A percentile compares a stretch with the other conserved stretches of the same genome.
Conservation (phyloP, 306 rosid genomes). For the Bauhinia variegata region DNA sequence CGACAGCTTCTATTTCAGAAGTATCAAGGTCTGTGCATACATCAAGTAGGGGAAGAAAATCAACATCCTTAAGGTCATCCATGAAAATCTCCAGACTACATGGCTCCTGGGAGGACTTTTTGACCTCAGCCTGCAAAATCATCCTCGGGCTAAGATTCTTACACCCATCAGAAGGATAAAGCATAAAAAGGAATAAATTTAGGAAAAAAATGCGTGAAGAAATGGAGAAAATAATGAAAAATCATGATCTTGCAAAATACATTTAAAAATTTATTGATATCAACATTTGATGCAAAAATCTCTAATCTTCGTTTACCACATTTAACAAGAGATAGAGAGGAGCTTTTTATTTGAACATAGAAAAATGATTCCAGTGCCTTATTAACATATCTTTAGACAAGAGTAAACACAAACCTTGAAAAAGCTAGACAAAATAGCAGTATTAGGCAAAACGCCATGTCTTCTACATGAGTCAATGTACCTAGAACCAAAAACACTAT, state of each 20-base stretch:
- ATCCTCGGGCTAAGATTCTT: constrained; percentile 32
- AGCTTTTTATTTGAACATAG: constrained; percentile 24
- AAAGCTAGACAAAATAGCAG: constrained; percentile 59
- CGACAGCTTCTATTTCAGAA: constrained; percentile 76
- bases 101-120: constrained; percentile 49
- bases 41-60: constrained; percentile 70
- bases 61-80: constrained; percentile 66
- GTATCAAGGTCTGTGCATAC: constrained; percentile 55
- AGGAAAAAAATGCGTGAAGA: background rate
- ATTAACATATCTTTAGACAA: constrained; percentile 12
- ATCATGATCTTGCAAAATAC: background rate
- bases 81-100: constrained; percentile 65
- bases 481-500: constrained; percentile 49
- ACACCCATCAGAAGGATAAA: constrained; percentile 22
- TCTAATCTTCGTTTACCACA: background rate
- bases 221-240: constrained; percentile 1
- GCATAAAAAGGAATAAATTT: constrained; percentile 19
- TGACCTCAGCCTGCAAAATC: constrained; percentile 62
- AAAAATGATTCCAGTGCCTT: constrained; percentile 4
- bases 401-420: constrained; percentile 60
- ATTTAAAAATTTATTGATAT: constrained; percentile 12
- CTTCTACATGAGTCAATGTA: constrained; percentile 67
- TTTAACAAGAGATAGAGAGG: constrained; percentile 3
- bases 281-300: constrained; percentile 4
- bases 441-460: constrained; percentile 61